A percentile compares a stretch with the other conserved stretches of the same genome.
Conservation (phyloP, 768 basidiomycete species). For the Dictyophora rubrovolvata region DNA sequence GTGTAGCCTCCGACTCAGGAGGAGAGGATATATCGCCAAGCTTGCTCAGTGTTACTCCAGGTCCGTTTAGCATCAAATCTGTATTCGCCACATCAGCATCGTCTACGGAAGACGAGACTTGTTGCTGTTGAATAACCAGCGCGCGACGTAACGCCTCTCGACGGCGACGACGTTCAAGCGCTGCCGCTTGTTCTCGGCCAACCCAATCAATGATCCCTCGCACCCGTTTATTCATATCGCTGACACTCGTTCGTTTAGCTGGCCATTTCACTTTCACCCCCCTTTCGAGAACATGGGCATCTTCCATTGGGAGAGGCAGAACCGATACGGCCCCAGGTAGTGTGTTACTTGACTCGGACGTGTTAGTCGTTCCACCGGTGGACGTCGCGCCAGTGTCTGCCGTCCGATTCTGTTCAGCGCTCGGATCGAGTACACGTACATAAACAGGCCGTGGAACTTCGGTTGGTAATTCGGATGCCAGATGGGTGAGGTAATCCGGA, state of each 20-base stretch:
- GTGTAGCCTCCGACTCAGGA: constrained; percentile 16
- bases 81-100: background rate
- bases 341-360: constrained; percentile 4
- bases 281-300: constrained; percentile 47
- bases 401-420: constrained; percentile 19
- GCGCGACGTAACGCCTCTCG: constrained; percentile 56
- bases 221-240: constrained; percentile 95
- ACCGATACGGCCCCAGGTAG: background rate
- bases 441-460: constrained; percentile 65
- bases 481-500: constrained; percentile 86
- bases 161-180: constrained; percentile 59
- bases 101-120: background rate
- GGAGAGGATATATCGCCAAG: constrained; percentile 9
- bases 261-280: constrained; percentile 91
- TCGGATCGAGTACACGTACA: constrained; percentile 32
- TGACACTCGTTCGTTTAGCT: constrained; percentile 88
- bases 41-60: background rate
- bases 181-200: constrained; percentile 74
- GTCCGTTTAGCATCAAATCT: background rate
- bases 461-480: constrained; percentile 73
- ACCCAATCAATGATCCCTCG: constrained; percentile 88
- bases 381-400: constrained; percentile 25
- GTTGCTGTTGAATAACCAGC: constrained; percentile 18
- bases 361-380: background rate
- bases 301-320: background rate